Base-by-base conservation (phyloP, 108 stramenopile species). In the Discostella stelligeroides region DNA sequence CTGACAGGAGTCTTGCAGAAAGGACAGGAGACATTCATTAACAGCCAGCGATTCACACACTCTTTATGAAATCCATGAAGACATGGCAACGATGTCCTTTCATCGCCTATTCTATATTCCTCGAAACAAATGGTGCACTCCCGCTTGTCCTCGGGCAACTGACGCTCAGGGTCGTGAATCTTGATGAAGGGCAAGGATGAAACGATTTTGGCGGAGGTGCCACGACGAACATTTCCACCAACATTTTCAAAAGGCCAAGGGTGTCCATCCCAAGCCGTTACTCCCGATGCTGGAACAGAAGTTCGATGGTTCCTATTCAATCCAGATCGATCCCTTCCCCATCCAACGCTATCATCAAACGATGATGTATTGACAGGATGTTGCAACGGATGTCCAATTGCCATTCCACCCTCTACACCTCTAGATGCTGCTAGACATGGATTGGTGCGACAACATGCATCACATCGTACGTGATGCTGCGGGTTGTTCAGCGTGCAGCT, bases 91-190 rank as follows among this genome's bases (percentile, higher is more conserved):
- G 76, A 82, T 39, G 82, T 93, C 27, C 94, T 79, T 50, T 42
- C 59, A 17, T 96, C 91, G 1, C 86, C 91, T 28, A 46, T 20
- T 43, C 82, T 57, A 74, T 91, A 95, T 46, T 94, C 88, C 46
- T 88, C 89, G 24, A 96, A 64, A 58, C 95, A 96, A 29, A 96
- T 89, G 25, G 70, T 56, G 71, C 94, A 96, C 51, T 86, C 72
- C 9, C 82, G 72, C 12, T 75, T 63, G 48, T 87, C 87, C 34
- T 81, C 76, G 1, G 84, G 86, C 8, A 89, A 58, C 23, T 85
- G 81, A 12, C 30, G 13, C 25, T 47, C 57, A 10, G 60, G 53
- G 59, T 75, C 65, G 7, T 37, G 30, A 17, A 72, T 65, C 20
- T 64, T 71, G 17, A 43, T 14, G 0, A 51, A 42, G 10, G 91